Percentiles rank a stretch among this genome's conserved stretches.
phyloP scores from a whole-genome alignment of 768 basidiomycete genomes.

The Leccinum pellstonianum region DNA sequence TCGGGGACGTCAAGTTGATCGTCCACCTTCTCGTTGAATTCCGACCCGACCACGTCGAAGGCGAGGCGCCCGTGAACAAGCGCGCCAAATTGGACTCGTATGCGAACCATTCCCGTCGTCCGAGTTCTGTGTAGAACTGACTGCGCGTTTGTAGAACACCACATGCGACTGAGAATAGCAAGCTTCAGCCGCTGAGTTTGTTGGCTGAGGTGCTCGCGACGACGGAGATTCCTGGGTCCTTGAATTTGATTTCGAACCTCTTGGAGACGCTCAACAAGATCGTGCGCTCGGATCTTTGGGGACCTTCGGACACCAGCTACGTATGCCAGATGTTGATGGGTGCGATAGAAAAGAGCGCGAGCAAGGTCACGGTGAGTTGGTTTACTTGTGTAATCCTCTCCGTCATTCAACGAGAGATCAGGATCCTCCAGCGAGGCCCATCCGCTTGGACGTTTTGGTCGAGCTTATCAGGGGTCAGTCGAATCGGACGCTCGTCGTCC shows the following conservation, averaged over 20 bases:
- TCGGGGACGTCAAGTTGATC: conserved; percentile 54
- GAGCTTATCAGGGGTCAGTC: conserved; percentile 75
- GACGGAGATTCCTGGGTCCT: conserved; percentile 62
- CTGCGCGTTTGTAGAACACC: conserved; percentile 4
- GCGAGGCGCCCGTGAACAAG: conserved; percentile 56
- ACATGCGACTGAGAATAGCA: conserved; percentile 35
- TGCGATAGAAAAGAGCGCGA: conserved; percentile 66
- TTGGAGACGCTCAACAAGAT: conserved; percentile 72
- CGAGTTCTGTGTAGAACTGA: neutral
- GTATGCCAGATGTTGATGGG: conserved; percentile 83
- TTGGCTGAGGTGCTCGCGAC: conserved; percentile 71
- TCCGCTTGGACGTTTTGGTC: conserved; percentile 83
- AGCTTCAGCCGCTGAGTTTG: conserved; percentile 50
- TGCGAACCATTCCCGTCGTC: conserved; percentile 35
- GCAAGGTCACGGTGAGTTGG: conserved; percentile 50
- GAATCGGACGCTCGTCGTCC: neutral
- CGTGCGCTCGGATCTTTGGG: conserved; percentile 50
- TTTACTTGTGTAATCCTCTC: conserved; percentile 3
- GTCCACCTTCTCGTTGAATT: conserved; percentile 49
- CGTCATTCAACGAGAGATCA: conserved; percentile 24
- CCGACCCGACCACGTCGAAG: conserved; percentile 43
- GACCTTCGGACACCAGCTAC: conserved; percentile 69
- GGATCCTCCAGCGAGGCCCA: conserved; percentile 55
- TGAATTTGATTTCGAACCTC: conserved; percentile 67
- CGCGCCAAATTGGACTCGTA: conserved; percentile 61